Conservation (phyloP, 1,284 basidiomycete genomes). For the Heterobasidion occidentale region DNA sequence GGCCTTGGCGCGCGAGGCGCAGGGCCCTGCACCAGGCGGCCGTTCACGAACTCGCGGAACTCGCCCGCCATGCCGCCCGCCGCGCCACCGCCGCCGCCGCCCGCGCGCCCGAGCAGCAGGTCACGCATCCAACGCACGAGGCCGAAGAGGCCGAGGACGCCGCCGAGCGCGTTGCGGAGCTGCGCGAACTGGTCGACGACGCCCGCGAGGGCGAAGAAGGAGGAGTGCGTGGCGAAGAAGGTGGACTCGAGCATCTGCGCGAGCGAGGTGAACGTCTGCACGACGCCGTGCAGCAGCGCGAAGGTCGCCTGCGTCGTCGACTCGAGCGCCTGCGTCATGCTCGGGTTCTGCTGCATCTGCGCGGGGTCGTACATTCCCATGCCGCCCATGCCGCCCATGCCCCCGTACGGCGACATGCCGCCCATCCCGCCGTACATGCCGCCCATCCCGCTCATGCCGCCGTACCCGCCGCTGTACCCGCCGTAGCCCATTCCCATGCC, state of each 20-base stretch:
- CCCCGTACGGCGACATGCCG: constrained; percentile 27
- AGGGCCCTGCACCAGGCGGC: constrained; percentile 52
- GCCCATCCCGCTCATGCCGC: constrained; percentile 12
- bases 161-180: constrained; percentile 87
- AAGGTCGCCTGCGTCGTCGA: constrained; percentile 90
- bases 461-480: constrained; percentile 30
- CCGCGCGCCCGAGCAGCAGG: constrained; percentile 41
- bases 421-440: constrained; percentile 31
- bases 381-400: constrained; percentile 25
- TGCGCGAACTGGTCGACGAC: constrained; percentile 94
- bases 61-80: constrained; percentile 41
- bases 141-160: constrained; percentile 89
- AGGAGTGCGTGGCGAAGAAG: constrained; percentile 98
- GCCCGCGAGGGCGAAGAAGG: constrained; percentile 98
- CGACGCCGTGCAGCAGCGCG: constrained; percentile 87
- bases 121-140: constrained; percentile 79
- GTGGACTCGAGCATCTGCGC: constrained; percentile 98
- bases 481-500: constrained; percentile 6
- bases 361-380: constrained; percentile 31
- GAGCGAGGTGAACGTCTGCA: constrained; percentile 93
- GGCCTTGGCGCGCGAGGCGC: constrained; percentile 42
- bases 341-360: constrained; percentile 47
- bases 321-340: constrained; percentile 84
- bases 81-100: constrained; percentile 27
- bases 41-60: constrained; percentile 64